These are phyloP conservation scores for Cladosporium phlei DNA, from an alignment of 2,329 filamentous ascomycete genomes.

Conservation along the genomic window DNA sequence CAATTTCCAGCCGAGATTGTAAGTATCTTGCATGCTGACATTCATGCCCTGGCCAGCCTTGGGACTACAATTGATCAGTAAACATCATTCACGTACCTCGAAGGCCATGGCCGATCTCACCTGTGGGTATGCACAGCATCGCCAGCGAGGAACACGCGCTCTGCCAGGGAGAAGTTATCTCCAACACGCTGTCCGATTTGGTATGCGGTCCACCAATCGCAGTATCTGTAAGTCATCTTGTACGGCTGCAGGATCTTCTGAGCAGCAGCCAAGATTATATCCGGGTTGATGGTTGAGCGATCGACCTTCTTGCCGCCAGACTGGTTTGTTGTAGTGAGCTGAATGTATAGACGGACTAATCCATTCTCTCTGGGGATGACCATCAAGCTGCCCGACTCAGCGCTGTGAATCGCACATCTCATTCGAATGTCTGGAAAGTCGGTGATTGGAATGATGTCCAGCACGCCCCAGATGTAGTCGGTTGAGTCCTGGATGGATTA, in stretches of 20 bases:
- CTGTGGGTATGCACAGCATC: too few species aligned
- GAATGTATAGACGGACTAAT: conserved; percentile 25
- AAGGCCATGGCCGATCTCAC: too few species aligned
- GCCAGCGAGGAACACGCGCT: background rate
- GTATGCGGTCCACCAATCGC: background rate
- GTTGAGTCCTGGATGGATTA: conserved; percentile 13
- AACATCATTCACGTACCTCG: too few species aligned
- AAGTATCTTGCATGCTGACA: too few species aligned
- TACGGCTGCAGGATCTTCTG: conserved; percentile 62
- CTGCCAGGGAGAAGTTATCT: background rate
- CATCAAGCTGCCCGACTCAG: conserved; percentile 65
- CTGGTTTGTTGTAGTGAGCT: conserved; percentile 34
- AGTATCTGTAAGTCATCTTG: background rate
- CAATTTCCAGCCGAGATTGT: too few species aligned
- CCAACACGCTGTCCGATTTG: background rate
- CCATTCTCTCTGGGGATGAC: conserved; percentile 63
- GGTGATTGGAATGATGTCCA: conserved; percentile 27
- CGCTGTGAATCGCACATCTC: conserved; percentile 70
- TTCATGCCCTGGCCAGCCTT: background rate
- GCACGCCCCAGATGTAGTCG: conserved; percentile 29
- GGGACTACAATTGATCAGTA: too few species aligned
- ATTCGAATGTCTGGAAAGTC: conserved; percentile 64
- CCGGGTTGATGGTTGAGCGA: conserved; percentile 63
- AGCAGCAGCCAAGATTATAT: conserved; percentile 54
- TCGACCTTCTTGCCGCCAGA: conserved; percentile 53